Conservation (phyloP, 768 basidiomycete species). For the Chalciporus pseudorubinellus region DNA sequence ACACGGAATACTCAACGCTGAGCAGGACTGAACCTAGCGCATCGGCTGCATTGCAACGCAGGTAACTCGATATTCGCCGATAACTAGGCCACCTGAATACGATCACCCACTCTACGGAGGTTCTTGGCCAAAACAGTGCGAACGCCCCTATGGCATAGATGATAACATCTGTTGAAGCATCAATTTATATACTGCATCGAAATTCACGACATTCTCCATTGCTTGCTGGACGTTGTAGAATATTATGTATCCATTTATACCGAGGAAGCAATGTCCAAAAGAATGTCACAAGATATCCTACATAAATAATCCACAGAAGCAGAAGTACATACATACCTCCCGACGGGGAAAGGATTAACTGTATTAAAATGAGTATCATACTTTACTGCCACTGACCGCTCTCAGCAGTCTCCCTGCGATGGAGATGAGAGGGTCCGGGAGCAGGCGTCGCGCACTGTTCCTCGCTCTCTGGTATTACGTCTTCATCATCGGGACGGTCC, state of each 20-base stretch:
- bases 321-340: conserved; percentile 10
- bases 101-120: no score
- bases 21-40: no score
- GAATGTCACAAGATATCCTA: conserved; percentile 26
- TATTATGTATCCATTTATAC: conserved; percentile 12
- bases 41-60: no score
- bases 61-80: no score
- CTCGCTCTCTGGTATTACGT: conserved; percentile 48
- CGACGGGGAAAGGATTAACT: conserved; percentile 1
- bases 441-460: conserved; percentile 34
- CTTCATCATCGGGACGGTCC: conserved; percentile 40
- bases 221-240: neutral
- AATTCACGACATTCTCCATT: neutral
- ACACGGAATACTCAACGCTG: no score
- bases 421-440: conserved; percentile 29
- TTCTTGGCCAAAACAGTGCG: no score
- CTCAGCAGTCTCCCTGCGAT: conserved; percentile 46
- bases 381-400: conserved; percentile 25
- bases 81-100: no score
- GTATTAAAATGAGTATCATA: conserved; percentile 26
- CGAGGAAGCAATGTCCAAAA: neutral
- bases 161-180: no score
- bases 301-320: conserved; percentile 30
- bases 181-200: no score
- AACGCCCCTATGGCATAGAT: no score